These are phyloP conservation scores for Mucor sp. DNA, from an alignment of 371 early-diverging fungal species.

Conservation along the genomic window DNA sequence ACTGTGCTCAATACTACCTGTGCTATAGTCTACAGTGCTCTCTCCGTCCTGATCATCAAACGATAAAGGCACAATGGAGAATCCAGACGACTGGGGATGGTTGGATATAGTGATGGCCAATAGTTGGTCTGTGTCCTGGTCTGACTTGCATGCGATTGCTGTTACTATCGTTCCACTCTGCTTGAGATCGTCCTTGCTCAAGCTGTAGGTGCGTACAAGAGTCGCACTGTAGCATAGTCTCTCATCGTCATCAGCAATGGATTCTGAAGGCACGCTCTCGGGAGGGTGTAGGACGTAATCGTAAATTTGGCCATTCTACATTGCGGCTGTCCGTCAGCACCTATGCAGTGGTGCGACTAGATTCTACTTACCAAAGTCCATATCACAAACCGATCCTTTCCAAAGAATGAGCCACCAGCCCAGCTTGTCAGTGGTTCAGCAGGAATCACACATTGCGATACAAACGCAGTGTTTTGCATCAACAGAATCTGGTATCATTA, in stretches of 20 bases:
- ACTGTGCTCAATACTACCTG: background rate
- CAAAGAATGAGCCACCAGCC: constrained; percentile 38
- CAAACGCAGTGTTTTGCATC: constrained; percentile 22
- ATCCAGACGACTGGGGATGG: constrained; percentile 23
- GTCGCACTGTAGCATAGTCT: constrained; percentile 37
- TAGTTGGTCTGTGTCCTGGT: background rate
- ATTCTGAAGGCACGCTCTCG: constrained; percentile 19
- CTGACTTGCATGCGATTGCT: constrained; percentile 4
- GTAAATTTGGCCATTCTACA: constrained; percentile 37
- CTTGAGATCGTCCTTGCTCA: background rate
- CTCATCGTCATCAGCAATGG: constrained; percentile 8
- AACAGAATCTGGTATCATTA: constrained; percentile 26
- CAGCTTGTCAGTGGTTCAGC: constrained; percentile 30
- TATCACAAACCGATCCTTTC: constrained; percentile 25
- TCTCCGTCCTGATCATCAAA: background rate
- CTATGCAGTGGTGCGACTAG: too few species aligned
- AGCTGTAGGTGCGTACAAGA: constrained; percentile 23
- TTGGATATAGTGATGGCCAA: constrained; percentile 27
- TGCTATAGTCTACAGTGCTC: background rate
- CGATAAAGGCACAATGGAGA: constrained; percentile 13
- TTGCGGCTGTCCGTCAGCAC: background rate
- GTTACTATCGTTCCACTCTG: background rate
- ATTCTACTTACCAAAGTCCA: constrained; percentile 30
- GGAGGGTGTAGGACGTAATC: constrained; percentile 35
- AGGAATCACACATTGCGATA: constrained; percentile 35